Evolutionary conservation across 805 yeast genomes (phyloP).

Genomic region (Zygoascus ofunaensis): DNA sequence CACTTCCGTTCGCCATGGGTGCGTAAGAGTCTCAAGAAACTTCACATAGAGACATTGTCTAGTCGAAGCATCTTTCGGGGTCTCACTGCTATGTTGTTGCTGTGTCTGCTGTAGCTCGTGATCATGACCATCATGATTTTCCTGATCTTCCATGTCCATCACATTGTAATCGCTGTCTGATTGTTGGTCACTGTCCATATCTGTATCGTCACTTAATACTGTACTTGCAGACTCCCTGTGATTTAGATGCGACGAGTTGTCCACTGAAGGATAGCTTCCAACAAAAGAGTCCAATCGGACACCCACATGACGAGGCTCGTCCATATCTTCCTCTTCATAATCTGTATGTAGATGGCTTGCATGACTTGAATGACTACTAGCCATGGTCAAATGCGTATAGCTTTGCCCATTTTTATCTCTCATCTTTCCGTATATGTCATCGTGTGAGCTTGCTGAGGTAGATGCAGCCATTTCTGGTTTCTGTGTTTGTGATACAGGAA

Average conservation of each 20-base stretch:
- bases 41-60: slow-evolving; percentile 1
- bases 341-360: not conserved
- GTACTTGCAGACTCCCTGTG: not conserved
- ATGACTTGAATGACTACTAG: not conserved
- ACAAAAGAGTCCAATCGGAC: not conserved
- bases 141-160: too few relatives aligned
- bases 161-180: too few relatives aligned
- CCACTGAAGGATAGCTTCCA: not conserved
- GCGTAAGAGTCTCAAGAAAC: slow-evolving; percentile 11
- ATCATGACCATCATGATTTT: too few relatives aligned
- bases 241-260: not conserved
- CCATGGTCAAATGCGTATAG: slow-evolving; percentile 10
- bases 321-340: not conserved
- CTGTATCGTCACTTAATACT: too few relatives aligned
- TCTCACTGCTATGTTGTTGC: not conserved
- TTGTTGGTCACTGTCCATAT: too few relatives aligned
- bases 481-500: not conserved
- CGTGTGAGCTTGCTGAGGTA: slow-evolving; percentile 11
- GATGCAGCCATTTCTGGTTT: not conserved
- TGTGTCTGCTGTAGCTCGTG: too few relatives aligned
- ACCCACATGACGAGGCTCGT: not conserved
- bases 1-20: slow-evolving; percentile 51
- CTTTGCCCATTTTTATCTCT: slow-evolving; percentile 7
- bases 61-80: not conserved
- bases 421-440: slow-evolving; percentile 10